Percentiles rank a stretch among this genome's conserved stretches.
These are phyloP conservation scores for Saksenaea vasiformis DNA, from an alignment of 371 early-diverging fungal species.

Conservation along the genomic window DNA sequence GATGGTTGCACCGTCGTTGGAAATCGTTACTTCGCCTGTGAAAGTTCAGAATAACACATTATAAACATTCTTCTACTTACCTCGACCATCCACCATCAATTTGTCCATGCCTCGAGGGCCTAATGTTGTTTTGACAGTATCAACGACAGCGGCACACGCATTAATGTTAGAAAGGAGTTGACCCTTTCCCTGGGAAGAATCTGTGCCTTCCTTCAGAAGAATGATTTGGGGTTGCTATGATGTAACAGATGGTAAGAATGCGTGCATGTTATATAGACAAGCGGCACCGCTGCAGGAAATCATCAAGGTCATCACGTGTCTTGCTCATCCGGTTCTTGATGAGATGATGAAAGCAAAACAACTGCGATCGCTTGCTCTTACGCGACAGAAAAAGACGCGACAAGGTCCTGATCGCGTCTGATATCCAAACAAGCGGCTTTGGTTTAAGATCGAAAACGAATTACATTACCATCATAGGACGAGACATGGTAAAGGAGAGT, in stretches of 20 bases:
- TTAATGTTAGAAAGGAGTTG: slow-evolving; percentile 99
- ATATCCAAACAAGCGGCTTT: background rate
- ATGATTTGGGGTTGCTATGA: slow-evolving; percentile 96
- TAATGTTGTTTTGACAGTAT: slow-evolving; percentile 96
- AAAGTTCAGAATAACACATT: background rate
- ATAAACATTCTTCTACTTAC: slow-evolving; percentile 33
- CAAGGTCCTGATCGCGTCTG: background rate
- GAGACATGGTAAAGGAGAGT: slow-evolving; percentile 12
- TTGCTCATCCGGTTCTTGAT: background rate
- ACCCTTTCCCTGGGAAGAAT: slow-evolving; percentile 98
- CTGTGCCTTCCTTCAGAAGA: slow-evolving; percentile 98
- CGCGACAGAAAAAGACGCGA: background rate
- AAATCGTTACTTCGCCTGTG: slow-evolving; percentile 91
- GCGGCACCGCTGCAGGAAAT: background rate
- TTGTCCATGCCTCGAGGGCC: slow-evolving; percentile 99
- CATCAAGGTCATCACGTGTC: background rate
- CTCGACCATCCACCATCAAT: slow-evolving; percentile 94
- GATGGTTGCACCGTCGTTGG: slow-evolving; percentile 99
- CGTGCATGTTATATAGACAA: background rate
- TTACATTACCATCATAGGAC: slow-evolving; percentile 16
- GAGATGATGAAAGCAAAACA: background rate
- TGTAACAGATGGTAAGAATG: slow-evolving; percentile 7
- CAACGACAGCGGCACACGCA: slow-evolving; percentile 94
- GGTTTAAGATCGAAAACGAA: background rate
- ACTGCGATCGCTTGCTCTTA: background rate